Evolutionary conservation across 2,329 filamentous ascomycete genomes (phyloP).

Genomic region (Diplocarpon rosae): DNA sequence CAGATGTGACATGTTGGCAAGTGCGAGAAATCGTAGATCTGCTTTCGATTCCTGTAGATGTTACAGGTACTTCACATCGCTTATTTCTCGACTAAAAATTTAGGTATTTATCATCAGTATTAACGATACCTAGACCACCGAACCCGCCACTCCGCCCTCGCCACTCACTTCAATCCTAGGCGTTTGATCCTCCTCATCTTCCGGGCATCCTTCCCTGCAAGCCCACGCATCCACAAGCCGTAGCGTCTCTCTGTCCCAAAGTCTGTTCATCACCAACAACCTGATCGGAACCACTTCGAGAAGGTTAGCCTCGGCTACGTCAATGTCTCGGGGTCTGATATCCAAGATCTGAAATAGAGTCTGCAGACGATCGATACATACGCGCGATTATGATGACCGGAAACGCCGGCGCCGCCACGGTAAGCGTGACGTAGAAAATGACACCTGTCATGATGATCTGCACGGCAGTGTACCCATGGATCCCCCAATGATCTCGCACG

Average conservation of each 20-base stretch:
- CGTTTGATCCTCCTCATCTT: slow-evolving; percentile 31
- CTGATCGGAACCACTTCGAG: slow-evolving; percentile 47
- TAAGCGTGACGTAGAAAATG: slow-evolving; percentile 53
- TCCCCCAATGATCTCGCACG: slow-evolving; percentile 37
- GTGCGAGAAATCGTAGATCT: no score
- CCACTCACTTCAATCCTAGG: not conserved
- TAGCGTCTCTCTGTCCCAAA: slow-evolving; percentile 49
- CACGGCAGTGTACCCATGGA: slow-evolving; percentile 47
- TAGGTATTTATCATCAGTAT: no score
- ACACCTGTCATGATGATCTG: slow-evolving; percentile 47
- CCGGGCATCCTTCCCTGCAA: slow-evolving; percentile 41
- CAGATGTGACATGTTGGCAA: no score
- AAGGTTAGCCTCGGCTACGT: not conserved
- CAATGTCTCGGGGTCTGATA: not conserved
- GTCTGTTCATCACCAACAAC: slow-evolving; percentile 45
- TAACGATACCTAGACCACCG: no score
- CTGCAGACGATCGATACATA: not conserved
- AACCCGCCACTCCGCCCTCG: no score
- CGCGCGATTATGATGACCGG: slow-evolving; percentile 49
- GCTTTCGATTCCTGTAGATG: no score
- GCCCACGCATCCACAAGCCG: slow-evolving; percentile 35
- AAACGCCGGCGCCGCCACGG: slow-evolving; percentile 50
- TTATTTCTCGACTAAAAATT: no score
- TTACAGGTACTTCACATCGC: no score
- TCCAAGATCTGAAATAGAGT: no score